Percentiles rank a stretch among this genome's conserved stretches.
These are phyloP conservation scores for Leishmania turanica DNA, from an alignment of 208 protist species.

Conservation along the genomic window DNA sequence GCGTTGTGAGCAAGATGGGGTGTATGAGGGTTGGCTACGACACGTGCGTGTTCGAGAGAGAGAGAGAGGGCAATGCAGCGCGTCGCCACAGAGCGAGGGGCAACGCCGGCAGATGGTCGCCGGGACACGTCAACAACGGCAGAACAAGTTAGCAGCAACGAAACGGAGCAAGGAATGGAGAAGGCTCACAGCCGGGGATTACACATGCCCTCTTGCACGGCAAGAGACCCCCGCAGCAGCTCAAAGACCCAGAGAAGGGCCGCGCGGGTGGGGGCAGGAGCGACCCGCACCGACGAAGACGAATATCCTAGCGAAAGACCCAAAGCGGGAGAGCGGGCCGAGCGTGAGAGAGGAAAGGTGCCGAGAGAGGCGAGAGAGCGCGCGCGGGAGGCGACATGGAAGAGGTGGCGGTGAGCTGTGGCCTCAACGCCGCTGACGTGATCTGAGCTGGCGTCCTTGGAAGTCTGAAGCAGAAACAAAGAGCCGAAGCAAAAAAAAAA, in stretches of 20 bases:
- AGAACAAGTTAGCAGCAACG: no score
- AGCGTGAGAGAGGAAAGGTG: neutral
- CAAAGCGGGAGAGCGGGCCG: neutral
- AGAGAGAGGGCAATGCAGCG: neutral
- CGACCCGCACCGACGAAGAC: no score
- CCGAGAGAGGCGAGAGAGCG: neutral
- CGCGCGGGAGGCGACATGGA: neutral
- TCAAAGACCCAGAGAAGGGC: no score
- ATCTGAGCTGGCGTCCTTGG: neutral
- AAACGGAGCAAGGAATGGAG: neutral
- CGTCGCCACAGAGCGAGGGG: neutral
- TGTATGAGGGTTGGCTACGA: neutral
- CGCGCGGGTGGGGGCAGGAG: no score
- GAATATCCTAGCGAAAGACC: no score
- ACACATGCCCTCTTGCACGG: neutral
- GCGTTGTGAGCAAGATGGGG: neutral
- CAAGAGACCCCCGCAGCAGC: neutral
- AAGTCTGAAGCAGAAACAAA: neutral
- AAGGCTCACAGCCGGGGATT: neutral
- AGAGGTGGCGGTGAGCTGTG: neutral
- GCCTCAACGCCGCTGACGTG: neutral
- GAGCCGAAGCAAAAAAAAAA: neutral
- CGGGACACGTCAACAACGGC: neutral
- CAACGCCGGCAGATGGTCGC: no score
- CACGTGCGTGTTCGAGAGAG: no score